A percentile compares a stretch with the other conserved stretches of the same genome.
Conservation (phyloP, 2,329 filamentous ascomycete genomes). For the Hypoxylon sp. region DNA sequence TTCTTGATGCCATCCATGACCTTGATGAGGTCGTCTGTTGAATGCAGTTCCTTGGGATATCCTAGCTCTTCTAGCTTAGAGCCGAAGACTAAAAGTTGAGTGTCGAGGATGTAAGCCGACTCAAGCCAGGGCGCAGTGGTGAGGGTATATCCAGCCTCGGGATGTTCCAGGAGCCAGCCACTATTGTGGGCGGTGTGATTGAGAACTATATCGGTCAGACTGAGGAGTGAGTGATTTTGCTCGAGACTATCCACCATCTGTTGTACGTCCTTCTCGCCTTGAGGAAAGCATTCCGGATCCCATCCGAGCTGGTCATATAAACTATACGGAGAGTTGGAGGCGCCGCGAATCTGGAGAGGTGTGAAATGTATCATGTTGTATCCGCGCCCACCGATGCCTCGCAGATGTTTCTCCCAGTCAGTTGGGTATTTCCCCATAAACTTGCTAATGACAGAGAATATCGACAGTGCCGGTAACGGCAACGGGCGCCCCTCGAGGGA, state of each 20-base stretch:
- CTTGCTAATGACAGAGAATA: slow-evolving; percentile 96
- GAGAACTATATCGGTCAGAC: slow-evolving; percentile 94
- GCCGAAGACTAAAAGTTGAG: slow-evolving; percentile 76
- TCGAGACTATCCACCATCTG: slow-evolving; percentile 83
- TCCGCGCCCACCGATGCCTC: slow-evolving; percentile 85
- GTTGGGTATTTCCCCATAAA: slow-evolving; percentile 94
- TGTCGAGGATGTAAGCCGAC: slow-evolving; percentile 68
- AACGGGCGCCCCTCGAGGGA: slow-evolving; percentile 76
- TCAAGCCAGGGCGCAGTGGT: slow-evolving; percentile 83
- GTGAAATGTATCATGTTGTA: slow-evolving; percentile 99
- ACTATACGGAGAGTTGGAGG: slow-evolving; percentile 96
- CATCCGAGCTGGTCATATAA: slow-evolving; percentile 91
- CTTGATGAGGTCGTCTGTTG: slow-evolving; percentile 73
- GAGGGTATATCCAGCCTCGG: slow-evolving; percentile 94
- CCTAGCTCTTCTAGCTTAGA: slow-evolving; percentile 73
- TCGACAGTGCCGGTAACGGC: slow-evolving; percentile 84
- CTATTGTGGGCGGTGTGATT: slow-evolving; percentile 98
- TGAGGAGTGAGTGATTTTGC: slow-evolving; percentile 81
- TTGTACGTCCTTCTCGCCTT: slow-evolving; percentile 82
- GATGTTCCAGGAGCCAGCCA: slow-evolving; percentile 91
- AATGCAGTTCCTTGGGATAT: slow-evolving; percentile 77
- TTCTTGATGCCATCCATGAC: slow-evolving; percentile 87
- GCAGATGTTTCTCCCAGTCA: slow-evolving; percentile 89
- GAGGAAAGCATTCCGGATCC: slow-evolving; percentile 82
- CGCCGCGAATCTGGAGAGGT: slow-evolving; percentile 85